Evolutionary conservation across 495 filamentous ascomycete genomes (phyloP).

Genomic region (Pyronema domesticum): DNA sequence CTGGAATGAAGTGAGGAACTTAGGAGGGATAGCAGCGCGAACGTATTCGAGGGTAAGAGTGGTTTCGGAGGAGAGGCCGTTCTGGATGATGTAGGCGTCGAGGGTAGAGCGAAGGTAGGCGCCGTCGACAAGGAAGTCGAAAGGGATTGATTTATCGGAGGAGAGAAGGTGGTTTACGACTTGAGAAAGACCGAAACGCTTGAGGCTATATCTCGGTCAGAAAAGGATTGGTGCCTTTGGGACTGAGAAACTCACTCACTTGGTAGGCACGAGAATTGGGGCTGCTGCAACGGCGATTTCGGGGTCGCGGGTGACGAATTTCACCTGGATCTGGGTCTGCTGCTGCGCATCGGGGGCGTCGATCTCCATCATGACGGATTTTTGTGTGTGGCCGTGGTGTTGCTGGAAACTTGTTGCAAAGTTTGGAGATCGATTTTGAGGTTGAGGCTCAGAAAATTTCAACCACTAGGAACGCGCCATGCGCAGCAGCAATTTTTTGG

Average conservation of each 20-base stretch:
- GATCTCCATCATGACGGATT: background rate
- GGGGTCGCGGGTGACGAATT: conserved; percentile 38
- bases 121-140: conserved; percentile 91
- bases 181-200: conserved; percentile 77
- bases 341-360: background rate
- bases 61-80: conserved; percentile 75
- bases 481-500: no score
- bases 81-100: conserved; percentile 67
- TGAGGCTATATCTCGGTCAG: conserved; percentile 38
- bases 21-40: conserved; percentile 69
- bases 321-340: conserved; percentile 32
- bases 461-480: background rate
- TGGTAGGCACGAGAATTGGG: conserved; percentile 5
- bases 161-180: conserved; percentile 83
- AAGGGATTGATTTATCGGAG: conserved; percentile 60
- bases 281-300: conserved; percentile 36
- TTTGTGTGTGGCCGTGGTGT: background rate
- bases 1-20: conserved; percentile 71
- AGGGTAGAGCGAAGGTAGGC: conserved; percentile 73
- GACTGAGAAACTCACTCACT: conserved; percentile 1
- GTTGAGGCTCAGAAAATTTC: conserved; percentile 1
- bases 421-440: background rate
- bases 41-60: conserved; percentile 84
- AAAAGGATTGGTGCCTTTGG: background rate
- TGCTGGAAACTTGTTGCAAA: background rate